Percentiles rank a stretch among this genome's conserved stretches.
Evolutionary conservation across 2,329 filamentous ascomycete species (phyloP).

Genomic region (Colletotrichum nymphaeae): DNA sequence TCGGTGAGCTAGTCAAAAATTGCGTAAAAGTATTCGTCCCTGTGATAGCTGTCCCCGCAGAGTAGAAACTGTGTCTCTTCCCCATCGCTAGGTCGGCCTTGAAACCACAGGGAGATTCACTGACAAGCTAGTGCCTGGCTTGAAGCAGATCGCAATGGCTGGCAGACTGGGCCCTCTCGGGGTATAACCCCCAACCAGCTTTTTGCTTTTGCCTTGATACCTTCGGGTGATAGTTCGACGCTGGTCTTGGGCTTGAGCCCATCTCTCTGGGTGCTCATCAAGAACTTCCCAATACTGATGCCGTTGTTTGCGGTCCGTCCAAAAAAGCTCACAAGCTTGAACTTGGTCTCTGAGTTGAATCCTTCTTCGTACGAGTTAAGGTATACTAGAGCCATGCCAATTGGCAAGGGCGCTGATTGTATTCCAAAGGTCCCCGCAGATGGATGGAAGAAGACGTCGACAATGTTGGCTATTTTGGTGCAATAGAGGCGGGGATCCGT

Average conservation of each 20-base stretch:
- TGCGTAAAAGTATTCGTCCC: not conserved
- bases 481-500: constrained; percentile 33
- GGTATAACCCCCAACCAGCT: constrained; percentile 8
- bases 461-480: constrained; percentile 31
- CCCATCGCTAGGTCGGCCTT: not conserved
- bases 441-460: constrained; percentile 34
- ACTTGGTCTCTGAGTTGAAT: constrained; percentile 12
- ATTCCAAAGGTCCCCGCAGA: constrained; percentile 31
- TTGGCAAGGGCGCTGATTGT: constrained; percentile 31
- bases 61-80: not conserved
- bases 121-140: too few relatives aligned
- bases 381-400: constrained; percentile 34
- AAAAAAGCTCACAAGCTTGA: constrained; percentile 29
- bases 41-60: not conserved
- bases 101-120: not conserved
- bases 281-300: constrained; percentile 26
- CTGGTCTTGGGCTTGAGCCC: not conserved
- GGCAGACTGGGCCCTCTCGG: not conserved
- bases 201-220: constrained; percentile 18
- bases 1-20: not conserved
- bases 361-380: constrained; percentile 30
- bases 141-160: not conserved
- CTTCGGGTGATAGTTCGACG: not conserved
- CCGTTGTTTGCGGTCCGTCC: constrained; percentile 14
- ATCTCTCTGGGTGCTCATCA: constrained; percentile 21